These are phyloP conservation scores for Trichoderma simmonsii DNA, from an alignment of 2,329 filamentous ascomycete species.

Conservation along the genomic window DNA sequence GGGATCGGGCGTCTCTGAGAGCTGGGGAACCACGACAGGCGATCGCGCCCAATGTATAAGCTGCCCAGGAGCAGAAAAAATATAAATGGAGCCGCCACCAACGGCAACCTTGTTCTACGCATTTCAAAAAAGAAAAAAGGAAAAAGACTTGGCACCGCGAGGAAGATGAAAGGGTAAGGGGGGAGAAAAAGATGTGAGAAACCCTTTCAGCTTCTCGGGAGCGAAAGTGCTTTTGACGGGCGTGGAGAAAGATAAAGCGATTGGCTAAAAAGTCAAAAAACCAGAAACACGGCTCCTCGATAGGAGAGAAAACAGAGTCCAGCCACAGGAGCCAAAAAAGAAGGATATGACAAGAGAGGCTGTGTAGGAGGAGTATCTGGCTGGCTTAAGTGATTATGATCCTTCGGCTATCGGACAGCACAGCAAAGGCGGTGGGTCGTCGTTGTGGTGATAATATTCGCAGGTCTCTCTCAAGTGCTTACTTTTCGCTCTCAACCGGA, in stretches of 20 bases:
- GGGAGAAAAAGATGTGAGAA: neutral
- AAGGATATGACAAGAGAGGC: neutral
- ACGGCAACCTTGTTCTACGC: slow-evolving; percentile 3
- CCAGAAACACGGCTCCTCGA: neutral
- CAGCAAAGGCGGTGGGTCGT: neutral
- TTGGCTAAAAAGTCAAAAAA: neutral
- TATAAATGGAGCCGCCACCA: slow-evolving; percentile 13
- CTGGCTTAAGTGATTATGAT: neutral
- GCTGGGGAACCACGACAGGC: neutral
- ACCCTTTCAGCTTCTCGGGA: neutral
- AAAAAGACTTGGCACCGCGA: neutral
- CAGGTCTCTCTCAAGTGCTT: neutral
- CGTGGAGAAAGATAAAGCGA: neutral
- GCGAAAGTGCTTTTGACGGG: neutral
- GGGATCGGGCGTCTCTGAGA: neutral
- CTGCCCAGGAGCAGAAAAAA: slow-evolving; percentile 10
- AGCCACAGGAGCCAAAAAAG: neutral
- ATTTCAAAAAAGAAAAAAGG: neutral
- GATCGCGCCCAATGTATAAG: slow-evolving; percentile 15
- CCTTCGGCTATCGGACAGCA: neutral
- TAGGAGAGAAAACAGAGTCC: neutral
- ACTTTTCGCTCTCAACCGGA: neutral
- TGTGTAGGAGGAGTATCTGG: neutral
- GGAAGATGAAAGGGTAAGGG: neutral
- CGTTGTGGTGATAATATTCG: neutral